These are phyloP conservation scores for Suhomyces xylopsoci DNA, from an alignment of 805 yeast genomes.

Conservation along the genomic window DNA sequence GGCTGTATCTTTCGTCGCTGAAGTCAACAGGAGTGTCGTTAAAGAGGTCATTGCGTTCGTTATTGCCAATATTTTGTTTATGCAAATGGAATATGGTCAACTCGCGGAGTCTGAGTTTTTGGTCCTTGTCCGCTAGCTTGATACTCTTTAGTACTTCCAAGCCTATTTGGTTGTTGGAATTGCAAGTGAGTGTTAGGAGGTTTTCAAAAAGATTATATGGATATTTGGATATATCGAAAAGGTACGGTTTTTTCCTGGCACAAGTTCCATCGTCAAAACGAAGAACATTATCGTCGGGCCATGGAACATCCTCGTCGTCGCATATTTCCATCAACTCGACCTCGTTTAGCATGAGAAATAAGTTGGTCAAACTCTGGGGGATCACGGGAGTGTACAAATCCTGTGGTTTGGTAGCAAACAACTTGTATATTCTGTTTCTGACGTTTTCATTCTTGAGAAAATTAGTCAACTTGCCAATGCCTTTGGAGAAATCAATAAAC, in stretches of 20 bases:
- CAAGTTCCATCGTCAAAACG: not conserved
- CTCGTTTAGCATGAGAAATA: constrained; percentile 32
- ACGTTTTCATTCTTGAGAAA: constrained; percentile 23
- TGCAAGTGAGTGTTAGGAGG: constrained; percentile 28
- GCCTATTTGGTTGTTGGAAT: constrained; percentile 32
- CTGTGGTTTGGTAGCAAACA: constrained; percentile 22
- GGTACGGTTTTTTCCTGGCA: constrained; percentile 1
- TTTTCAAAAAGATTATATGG: constrained; percentile 3
- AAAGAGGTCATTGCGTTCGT: constrained; percentile 11
- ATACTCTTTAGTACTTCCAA: constrained; percentile 23
- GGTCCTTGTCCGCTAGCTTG: constrained; percentile 16
- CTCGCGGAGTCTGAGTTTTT: constrained; percentile 25
- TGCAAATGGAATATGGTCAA: constrained; percentile 34
- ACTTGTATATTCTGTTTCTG: constrained; percentile 26
- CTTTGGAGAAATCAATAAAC: constrained; percentile 24
- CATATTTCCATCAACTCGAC: constrained; percentile 18
- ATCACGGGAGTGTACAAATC: constrained; percentile 24
- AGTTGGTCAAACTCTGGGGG: constrained; percentile 28
- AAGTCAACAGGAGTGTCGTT: constrained; percentile 10
- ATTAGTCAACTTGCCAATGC: constrained; percentile 21
- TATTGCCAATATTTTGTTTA: constrained; percentile 15
- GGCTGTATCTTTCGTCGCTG: constrained; percentile 4
- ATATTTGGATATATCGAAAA: constrained; percentile 1
- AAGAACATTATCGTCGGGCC: not conserved
- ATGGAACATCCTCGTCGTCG: not conserved